Conservation (phyloP, 805 yeast species). For the Saturnispora serradocipensis region DNA sequence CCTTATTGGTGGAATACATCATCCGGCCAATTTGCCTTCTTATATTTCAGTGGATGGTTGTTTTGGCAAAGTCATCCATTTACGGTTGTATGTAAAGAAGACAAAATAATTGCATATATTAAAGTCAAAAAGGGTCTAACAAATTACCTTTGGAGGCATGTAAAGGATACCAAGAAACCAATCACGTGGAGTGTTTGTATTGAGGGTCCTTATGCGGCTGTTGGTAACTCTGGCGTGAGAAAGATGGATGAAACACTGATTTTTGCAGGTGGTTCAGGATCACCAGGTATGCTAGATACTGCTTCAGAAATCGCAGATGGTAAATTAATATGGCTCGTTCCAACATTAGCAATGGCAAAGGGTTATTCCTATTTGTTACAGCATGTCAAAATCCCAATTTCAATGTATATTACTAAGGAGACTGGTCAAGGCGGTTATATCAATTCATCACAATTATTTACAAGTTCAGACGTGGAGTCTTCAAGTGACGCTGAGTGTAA, state of each 20-base stretch:
- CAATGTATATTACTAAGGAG: neutral
- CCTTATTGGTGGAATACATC: conserved; percentile 40
- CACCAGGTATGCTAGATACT: conserved; percentile 44
- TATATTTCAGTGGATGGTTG: conserved; percentile 43
- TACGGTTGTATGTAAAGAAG: conserved; percentile 37
- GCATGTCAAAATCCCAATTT: neutral
- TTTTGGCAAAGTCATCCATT: conserved; percentile 74
- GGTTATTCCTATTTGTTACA: neutral
- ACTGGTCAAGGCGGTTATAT: neutral
- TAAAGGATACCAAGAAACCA: conserved; percentile 12
- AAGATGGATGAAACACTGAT: conserved; percentile 21
- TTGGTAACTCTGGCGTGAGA: conserved; percentile 38
- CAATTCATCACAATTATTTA: no score
- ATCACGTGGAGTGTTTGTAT: conserved; percentile 24
- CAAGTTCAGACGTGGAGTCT: neutral
- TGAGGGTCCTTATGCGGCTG: conserved; percentile 65
- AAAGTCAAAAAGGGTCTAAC: conserved; percentile 49
- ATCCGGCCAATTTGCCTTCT: conserved; percentile 51
- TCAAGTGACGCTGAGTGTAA: neutral
- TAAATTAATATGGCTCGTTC: conserved; percentile 52
- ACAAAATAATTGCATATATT: conserved; percentile 31
- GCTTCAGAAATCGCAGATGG: conserved; percentile 25
- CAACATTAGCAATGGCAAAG: conserved; percentile 36
- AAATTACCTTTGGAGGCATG: conserved; percentile 27
- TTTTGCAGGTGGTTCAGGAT: conserved; percentile 65